Evolutionary conservation across 345 rosid species (phyloP), one percentile per base, ranked within the genome.

Genomic region (Corchorus olitorius): DNA sequence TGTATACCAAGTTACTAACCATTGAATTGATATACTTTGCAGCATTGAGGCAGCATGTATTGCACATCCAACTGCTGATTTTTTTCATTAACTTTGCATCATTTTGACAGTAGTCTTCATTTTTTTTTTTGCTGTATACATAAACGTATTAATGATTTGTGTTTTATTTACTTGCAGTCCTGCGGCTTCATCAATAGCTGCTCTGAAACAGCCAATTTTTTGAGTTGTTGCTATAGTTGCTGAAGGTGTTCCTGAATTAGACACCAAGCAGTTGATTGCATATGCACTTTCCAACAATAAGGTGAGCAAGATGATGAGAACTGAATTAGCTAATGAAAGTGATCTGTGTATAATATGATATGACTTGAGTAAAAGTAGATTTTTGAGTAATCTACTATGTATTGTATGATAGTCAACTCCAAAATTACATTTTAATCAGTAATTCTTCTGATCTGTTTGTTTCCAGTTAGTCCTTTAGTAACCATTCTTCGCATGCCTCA

Each of bases 221-320:
- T 88, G 97, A 77, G 94, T 95, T 45, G 97, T 93, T 62, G 98
- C 98, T 74, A 95, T 95, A 68, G 92, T 95, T 74, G 99, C 99
- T 45, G 99, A 93, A 89, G 99, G 99, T 84, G 98, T 93, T 86
- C 98, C 99, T 2, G 98, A 95, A 84, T 87, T 96, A 6, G 98
- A 95, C 82, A 78, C 99, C 82, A 95, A 95, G 76, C 94, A 95
- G 70, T 81, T 95, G 85, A 90, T 95, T 85, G 90, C 93, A 55
- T 95, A 83, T 80, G 99, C 99, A 77, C 96, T 92, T 56, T 86
- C 98, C 48, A 95, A 95, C 88, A 95, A 95, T 80, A 95, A 95
- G 95, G 99, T 87, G 75, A 67, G 74, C 39, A 63, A 39, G 52
- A 43, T 76, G 67, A 46, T 79, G 65, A 61, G 7, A 78, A 37